Percentiles rank a stretch among this genome's conserved stretches.
phyloP scores from a whole-genome alignment of 164 flowering plant genomes.

The Piper betle region DNA sequence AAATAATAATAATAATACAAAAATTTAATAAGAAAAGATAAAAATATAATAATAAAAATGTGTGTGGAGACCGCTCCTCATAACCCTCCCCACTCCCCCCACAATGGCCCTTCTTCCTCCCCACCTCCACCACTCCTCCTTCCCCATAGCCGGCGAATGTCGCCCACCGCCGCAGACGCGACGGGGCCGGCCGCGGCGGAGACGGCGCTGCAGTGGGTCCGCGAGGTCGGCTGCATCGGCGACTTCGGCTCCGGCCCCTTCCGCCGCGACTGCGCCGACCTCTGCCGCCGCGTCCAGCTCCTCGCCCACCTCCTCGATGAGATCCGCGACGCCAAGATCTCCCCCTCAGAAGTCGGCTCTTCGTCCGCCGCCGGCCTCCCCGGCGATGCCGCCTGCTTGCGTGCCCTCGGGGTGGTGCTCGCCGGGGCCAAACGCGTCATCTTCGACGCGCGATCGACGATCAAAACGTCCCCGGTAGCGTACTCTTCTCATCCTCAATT shows the following conservation, averaged over 20 bases:
- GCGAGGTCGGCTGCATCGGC: constrained; percentile 23
- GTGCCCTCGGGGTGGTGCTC: constrained; percentile 34
- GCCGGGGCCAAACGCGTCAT: constrained; percentile 48
- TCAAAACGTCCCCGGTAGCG: constrained; percentile 19
- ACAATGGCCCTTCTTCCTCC: too few relatives aligned
- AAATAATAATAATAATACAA: too few relatives aligned
- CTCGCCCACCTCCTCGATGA: constrained; percentile 69
- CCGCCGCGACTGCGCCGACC: constrained; percentile 63
- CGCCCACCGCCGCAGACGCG: too few relatives aligned
- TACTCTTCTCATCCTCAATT: constrained; percentile 8
- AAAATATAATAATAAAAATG: too few relatives aligned
- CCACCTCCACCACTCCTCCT: too few relatives aligned
- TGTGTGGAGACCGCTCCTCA: too few relatives aligned
- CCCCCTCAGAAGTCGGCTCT: neutral
- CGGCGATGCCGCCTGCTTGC: constrained; percentile 18
- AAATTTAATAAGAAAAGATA: too few relatives aligned
- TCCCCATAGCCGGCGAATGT: too few relatives aligned
- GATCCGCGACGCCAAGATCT: constrained; percentile 28
- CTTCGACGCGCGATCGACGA: constrained; percentile 22
- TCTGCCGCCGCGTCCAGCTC: constrained; percentile 49
- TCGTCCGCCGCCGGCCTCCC: constrained; percentile 3
- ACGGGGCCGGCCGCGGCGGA: constrained; percentile 1
- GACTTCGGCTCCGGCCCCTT: constrained; percentile 17
- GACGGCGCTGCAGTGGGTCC: constrained; percentile 25
- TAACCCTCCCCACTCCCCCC: too few relatives aligned